Evolutionary conservation across 768 basidiomycete species (phyloP).

Genomic region (Pluteus cervinus): DNA sequence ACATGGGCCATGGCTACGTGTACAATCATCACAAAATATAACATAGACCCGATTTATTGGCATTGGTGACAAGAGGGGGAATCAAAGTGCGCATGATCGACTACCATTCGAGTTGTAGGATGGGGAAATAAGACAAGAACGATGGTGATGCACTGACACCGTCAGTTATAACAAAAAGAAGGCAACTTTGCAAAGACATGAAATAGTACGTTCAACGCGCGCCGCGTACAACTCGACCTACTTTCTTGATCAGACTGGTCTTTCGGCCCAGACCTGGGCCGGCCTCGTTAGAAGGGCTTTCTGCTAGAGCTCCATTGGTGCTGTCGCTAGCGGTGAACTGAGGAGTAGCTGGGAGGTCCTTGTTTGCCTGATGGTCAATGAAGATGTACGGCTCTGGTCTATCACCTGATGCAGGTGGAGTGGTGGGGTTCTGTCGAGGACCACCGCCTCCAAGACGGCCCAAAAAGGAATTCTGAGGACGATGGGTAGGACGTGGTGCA

Average conservation of each 20-base stretch:
- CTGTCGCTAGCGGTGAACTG: conserved; percentile 10
- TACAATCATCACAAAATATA: too few species aligned
- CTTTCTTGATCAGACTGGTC: conserved; percentile 75
- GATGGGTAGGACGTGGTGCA: conserved; percentile 56
- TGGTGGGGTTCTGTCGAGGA: conserved; percentile 17
- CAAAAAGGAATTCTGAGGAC: conserved; percentile 68
- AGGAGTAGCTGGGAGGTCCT: conserved; percentile 46
- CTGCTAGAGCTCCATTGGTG: background rate
- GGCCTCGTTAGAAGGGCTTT: conserved; percentile 11
- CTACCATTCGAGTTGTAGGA: too few species aligned
- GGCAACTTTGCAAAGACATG: conserved; percentile 2
- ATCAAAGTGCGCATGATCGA: too few species aligned
- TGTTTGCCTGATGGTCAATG: conserved; percentile 54
- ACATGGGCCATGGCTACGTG: too few species aligned
- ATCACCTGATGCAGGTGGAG: conserved; percentile 20
- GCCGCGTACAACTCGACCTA: conserved; percentile 66
- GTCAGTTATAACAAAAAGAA: conserved; percentile 7
- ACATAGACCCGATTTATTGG: too few species aligned
- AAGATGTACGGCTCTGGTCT: conserved; percentile 58
- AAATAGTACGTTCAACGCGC: conserved; percentile 10
- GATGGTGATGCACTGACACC: too few species aligned
- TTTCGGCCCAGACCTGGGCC: conserved; percentile 58
- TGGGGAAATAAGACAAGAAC: too few species aligned
- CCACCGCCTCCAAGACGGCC: conserved; percentile 56
- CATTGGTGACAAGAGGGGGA: too few species aligned